These are phyloP conservation scores for Trichoderma gamsii DNA, from an alignment of 495 filamentous ascomycete species.

Conservation along the genomic window DNA sequence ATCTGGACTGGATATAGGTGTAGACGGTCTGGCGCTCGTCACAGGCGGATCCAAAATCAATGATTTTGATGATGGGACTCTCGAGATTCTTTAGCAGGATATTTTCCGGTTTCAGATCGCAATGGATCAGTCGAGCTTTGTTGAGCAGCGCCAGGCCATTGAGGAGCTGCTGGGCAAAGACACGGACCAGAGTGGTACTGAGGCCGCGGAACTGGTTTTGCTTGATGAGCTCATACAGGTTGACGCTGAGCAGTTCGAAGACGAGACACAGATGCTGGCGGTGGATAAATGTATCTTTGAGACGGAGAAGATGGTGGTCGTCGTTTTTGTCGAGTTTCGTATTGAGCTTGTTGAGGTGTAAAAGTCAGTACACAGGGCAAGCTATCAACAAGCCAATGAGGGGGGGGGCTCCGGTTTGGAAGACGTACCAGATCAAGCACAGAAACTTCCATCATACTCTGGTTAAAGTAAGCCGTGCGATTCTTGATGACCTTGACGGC, in stretches of 20 bases:
- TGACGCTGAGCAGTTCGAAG: conserved; percentile 95
- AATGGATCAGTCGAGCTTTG: conserved; percentile 96
- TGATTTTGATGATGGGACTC: conserved; percentile 99
- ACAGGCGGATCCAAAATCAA: conserved; percentile 98
- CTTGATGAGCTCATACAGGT: conserved; percentile 98
- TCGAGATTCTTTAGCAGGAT: conserved; percentile 97
- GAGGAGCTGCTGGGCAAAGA: conserved; percentile 95
- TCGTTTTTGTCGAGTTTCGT: conserved; percentile 99
- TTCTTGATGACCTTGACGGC: conserved; percentile 99
- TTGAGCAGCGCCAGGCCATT: conserved; percentile 89
- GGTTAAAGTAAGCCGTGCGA: conserved; percentile 98
- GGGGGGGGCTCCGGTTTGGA: not conserved
- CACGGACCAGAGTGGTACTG: conserved; percentile 94
- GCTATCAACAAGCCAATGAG: conserved; percentile 5
- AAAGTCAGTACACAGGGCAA: not conserved
- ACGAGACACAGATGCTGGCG: conserved; percentile 95
- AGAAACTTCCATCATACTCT: conserved; percentile 99
- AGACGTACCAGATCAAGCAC: conserved; percentile 77
- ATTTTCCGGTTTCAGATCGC: conserved; percentile 97
- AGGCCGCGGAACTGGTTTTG: conserved; percentile 98
- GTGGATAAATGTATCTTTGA: conserved; percentile 99
- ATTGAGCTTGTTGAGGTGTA: conserved; percentile 59
- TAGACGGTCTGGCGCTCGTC: conserved; percentile 98
- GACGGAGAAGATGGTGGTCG: conserved; percentile 90
- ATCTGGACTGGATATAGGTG: conserved; percentile 98